Evolutionary conservation across 768 basidiomycete genomes (phyloP).

Genomic region (Phanerodontia chrysosporium): DNA sequence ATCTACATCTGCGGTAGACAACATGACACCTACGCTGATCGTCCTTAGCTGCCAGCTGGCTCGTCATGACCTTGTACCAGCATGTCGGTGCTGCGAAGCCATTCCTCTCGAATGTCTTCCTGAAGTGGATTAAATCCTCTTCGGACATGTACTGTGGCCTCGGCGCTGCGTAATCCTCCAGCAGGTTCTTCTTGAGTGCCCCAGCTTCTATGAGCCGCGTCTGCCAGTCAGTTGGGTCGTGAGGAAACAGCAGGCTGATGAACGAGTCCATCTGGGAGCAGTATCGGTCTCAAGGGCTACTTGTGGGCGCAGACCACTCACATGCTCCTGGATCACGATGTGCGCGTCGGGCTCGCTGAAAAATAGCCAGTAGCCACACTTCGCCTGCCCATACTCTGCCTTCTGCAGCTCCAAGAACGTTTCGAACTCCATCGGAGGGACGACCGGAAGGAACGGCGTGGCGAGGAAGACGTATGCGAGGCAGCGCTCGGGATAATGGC

Average conservation of each 20-base stretch:
- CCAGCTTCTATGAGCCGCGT: slow-evolving; percentile 32
- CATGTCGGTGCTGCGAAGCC: slow-evolving; percentile 32
- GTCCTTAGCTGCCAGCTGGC: background rate
- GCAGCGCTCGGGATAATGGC: slow-evolving; percentile 35
- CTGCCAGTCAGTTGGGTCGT: slow-evolving; percentile 32
- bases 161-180: slow-evolving; percentile 22
- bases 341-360: slow-evolving; percentile 29
- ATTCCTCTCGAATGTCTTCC: slow-evolving; percentile 24
- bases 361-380: slow-evolving; percentile 39
- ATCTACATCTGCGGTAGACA: background rate
- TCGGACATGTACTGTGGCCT: slow-evolving; percentile 28
- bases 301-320: slow-evolving; percentile 15
- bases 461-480: slow-evolving; percentile 36
- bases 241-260: slow-evolving; percentile 29
- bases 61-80: slow-evolving; percentile 32
- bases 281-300: background rate
- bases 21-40: background rate
- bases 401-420: background rate
- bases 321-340: slow-evolving; percentile 29
- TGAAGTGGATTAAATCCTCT: slow-evolving; percentile 29
- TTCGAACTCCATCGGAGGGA: slow-evolving; percentile 6
- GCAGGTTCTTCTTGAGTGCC: slow-evolving; percentile 29
- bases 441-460: slow-evolving; percentile 9
- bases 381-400: slow-evolving; percentile 15
- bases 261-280: slow-evolving; percentile 20